Percentiles rank a stretch among this genome's conserved stretches.
These are phyloP conservation scores for Dendrothele bispora DNA, from an alignment of 768 basidiomycete species.

Conservation along the genomic window DNA sequence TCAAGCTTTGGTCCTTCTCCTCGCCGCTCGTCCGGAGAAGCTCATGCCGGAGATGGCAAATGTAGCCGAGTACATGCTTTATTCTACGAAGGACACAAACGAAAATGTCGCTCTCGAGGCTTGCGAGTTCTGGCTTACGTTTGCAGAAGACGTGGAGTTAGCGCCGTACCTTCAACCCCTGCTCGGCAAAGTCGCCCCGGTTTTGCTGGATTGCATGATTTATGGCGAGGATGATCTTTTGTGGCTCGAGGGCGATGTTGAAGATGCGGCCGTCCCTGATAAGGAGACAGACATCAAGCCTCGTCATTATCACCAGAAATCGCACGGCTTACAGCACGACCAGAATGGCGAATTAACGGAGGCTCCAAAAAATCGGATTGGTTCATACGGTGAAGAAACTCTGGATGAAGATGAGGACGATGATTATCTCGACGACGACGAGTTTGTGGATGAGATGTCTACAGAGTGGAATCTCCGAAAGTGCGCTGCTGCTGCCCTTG, in stretches of 20 bases:
- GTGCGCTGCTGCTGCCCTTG: conserved; percentile 95
- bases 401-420: conserved; percentile 87
- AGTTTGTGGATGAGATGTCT: conserved; percentile 94
- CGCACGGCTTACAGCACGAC: conserved; percentile 84
- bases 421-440: conserved; percentile 84
- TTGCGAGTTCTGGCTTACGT: conserved; percentile 99
- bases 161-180: conserved; percentile 82
- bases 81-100: conserved; percentile 96
- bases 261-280: conserved; percentile 89
- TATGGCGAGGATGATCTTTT: conserved; percentile 96
- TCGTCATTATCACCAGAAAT: conserved; percentile 83
- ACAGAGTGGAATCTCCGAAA: conserved; percentile 99
- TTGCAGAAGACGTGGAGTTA: conserved; percentile 92
- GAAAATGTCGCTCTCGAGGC: conserved; percentile 97
- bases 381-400: conserved; percentile 81
- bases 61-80: conserved; percentile 98
- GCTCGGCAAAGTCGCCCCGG: conserved; percentile 88
- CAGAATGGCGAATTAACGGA: conserved; percentile 35
- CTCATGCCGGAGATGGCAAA: conserved; percentile 94
- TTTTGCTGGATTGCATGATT: conserved; percentile 95
- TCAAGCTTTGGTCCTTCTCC: conserved; percentile 89
- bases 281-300: conserved; percentile 97
- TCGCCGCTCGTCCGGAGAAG: conserved; percentile 92
- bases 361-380: conserved; percentile 42
- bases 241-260: conserved; percentile 90